Percentiles rank a stretch among this genome's conserved stretches.
These are phyloP conservation scores for Epicoccum nigrum DNA, from an alignment of 2,329 filamentous ascomycete species.

Conservation along the genomic window DNA sequence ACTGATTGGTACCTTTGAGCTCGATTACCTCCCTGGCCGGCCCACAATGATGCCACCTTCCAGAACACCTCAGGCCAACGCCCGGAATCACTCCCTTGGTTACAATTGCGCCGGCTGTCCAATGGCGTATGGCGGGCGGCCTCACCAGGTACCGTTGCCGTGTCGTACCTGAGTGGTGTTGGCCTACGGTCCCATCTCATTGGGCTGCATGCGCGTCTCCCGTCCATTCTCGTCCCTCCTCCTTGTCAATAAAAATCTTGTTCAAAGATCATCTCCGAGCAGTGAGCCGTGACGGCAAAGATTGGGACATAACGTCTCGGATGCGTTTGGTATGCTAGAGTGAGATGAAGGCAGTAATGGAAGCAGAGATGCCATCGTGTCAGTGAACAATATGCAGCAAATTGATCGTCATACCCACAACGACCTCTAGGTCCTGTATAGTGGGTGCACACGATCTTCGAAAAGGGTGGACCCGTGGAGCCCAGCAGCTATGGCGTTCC, in stretches of 20 bases:
- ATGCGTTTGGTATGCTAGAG: conserved; percentile 6
- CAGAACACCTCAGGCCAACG: conserved; percentile 12
- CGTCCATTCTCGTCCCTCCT: conserved; percentile 6
- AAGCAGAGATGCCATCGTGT: conserved; percentile 1
- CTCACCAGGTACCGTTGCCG: conserved; percentile 9
- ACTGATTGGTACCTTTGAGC: conserved; percentile 8
- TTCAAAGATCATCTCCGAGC: conserved; percentile 12
- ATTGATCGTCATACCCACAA: conserved; percentile 8
- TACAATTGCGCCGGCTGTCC: conserved; percentile 1
- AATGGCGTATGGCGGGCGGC: conserved; percentile 6
- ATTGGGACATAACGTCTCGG: conserved; percentile 8
- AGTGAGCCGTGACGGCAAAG: neutral
- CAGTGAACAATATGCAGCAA: conserved; percentile 7
- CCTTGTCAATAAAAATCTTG: conserved; percentile 8
- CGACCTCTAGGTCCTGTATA: neutral
- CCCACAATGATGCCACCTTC: conserved; percentile 8
- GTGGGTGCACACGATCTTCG: conserved; percentile 12
- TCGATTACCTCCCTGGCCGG: conserved; percentile 2
- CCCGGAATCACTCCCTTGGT: neutral
- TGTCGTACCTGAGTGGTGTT: conserved; percentile 7
- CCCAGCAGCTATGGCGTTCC: conserved; percentile 1
- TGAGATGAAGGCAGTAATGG: neutral
- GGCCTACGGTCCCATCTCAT: neutral
- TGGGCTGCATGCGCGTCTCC: conserved; percentile 3
- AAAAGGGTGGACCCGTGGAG: conserved; percentile 6